Conservation (phyloP, 192 early-diverging fungal genomes). For the Phlyctochytrium arcticum region DNA sequence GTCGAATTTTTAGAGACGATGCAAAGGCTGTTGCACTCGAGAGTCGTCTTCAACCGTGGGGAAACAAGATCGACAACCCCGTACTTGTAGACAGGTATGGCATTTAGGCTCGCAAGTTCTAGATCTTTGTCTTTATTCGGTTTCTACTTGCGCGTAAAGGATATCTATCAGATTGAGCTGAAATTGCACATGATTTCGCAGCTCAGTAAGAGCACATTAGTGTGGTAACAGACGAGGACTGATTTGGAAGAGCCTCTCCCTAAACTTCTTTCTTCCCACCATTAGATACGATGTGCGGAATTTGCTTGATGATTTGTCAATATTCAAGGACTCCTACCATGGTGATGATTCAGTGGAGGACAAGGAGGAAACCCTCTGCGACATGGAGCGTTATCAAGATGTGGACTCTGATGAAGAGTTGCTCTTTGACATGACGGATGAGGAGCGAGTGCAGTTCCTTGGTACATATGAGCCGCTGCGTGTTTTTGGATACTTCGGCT, state of each 20-base stretch:
- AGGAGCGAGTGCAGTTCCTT: constrained; percentile 47
- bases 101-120: not conserved
- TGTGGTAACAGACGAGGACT: not conserved
- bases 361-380: constrained; percentile 28
- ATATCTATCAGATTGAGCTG: not conserved
- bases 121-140: too few relatives aligned
- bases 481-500: too few relatives aligned
- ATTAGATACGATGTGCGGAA: constrained; percentile 65
- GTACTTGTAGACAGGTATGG: constrained; percentile 46
- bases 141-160: not conserved
- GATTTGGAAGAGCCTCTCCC: not conserved
- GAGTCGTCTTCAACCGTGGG: constrained; percentile 40
- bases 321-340: constrained; percentile 14
- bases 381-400: constrained; percentile 57
- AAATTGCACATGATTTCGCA: not conserved
- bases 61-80: constrained; percentile 23
- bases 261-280: not conserved
- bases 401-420: constrained; percentile 57
- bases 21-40: constrained; percentile 32
- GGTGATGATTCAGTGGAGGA: too few relatives aligned
- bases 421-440: constrained; percentile 50
- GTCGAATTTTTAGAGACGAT: constrained; percentile 41
- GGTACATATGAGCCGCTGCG: constrained; percentile 24
- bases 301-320: constrained; percentile 43
- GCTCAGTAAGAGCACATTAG: not conserved